phyloP scores from a whole-genome alignment of 805 yeast species.

The Saccharomyces eubayanus region DNA sequence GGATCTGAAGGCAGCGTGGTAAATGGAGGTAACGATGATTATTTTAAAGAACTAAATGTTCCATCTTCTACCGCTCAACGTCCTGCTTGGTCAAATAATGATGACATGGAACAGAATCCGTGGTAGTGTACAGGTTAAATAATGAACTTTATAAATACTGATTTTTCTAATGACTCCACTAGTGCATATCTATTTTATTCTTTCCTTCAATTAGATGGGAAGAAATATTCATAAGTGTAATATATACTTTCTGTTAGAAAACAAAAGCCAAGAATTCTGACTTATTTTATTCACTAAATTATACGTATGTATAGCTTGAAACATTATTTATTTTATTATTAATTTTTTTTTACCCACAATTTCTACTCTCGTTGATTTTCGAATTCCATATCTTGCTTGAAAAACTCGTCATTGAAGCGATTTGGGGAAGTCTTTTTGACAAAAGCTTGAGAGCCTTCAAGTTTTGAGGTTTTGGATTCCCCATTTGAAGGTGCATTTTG shows the following conservation, averaged over 20 bases:
- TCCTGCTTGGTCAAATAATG: conserved; percentile 41
- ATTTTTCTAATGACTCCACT: neutral
- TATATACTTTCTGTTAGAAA: neutral
- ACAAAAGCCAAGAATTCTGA: too few relatives aligned
- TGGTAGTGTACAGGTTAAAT: conserved; percentile 36
- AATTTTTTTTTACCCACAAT: neutral
- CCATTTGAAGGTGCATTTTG: neutral
- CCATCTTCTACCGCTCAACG: conserved; percentile 40
- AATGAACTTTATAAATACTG: neutral
- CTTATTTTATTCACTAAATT: neutral
- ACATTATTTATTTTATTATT: neutral
- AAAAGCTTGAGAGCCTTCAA: conserved; percentile 4
- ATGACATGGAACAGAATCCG: conserved; percentile 55
- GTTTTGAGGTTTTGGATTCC: conserved; percentile 4
- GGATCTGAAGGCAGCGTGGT: conserved; percentile 39
- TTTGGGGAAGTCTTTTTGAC: conserved; percentile 4
- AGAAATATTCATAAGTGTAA: neutral
- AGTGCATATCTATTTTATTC: neutral
- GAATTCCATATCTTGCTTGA: conserved; percentile 3
- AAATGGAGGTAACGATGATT: conserved; percentile 43
- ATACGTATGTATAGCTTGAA: neutral
- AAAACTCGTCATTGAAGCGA: conserved; percentile 6
- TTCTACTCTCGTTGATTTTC: neutral
- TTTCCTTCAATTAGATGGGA: neutral
- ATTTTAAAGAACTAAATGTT: conserved; percentile 65